A percentile compares a stretch with the other conserved stretches of the same genome.
These are phyloP conservation scores for Cytospora schulzeri DNA, from an alignment of 2,329 filamentous ascomycete species.

Conservation along the genomic window DNA sequence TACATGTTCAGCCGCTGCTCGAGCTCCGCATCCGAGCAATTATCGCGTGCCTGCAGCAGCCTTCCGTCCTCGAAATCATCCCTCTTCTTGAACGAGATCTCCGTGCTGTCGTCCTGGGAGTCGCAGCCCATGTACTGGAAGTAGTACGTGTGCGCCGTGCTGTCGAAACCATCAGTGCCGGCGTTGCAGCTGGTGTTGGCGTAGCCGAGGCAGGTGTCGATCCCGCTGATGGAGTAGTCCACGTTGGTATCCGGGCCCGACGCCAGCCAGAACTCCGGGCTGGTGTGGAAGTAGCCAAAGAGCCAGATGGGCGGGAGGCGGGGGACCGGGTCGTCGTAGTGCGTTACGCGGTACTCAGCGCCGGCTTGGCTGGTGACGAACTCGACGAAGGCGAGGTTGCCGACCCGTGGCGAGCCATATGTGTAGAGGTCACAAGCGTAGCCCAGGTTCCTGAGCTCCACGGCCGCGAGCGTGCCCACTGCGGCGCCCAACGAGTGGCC, in stretches of 20 bases:
- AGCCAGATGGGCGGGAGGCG: constrained; percentile 63
- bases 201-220: constrained; percentile 52
- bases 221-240: constrained; percentile 42
- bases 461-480: constrained; percentile 61
- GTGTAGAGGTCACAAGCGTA: constrained; percentile 59
- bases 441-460: constrained; percentile 54
- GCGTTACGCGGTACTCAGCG: constrained; percentile 65
- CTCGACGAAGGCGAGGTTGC: constrained; percentile 55
- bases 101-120: constrained; percentile 41
- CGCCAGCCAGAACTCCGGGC: constrained; percentile 68
- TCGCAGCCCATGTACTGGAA: constrained; percentile 43
- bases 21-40: constrained; percentile 41
- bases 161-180: constrained; percentile 48
- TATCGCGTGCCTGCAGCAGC: constrained; percentile 20
- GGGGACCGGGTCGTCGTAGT: constrained; percentile 68
- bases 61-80: neutral
- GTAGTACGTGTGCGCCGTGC: constrained; percentile 52
- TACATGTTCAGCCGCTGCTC: constrained; percentile 41
- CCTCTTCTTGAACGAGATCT: constrained; percentile 32
- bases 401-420: constrained; percentile 68
- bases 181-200: constrained; percentile 54
- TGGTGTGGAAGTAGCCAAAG: constrained; percentile 63
- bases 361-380: constrained; percentile 54
- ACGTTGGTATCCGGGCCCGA: constrained; percentile 38
- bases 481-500: constrained; percentile 72